These are phyloP conservation scores for Sordariomycetes sp. DNA, from an alignment of 2,329 filamentous ascomycete species.

Conservation along the genomic window DNA sequence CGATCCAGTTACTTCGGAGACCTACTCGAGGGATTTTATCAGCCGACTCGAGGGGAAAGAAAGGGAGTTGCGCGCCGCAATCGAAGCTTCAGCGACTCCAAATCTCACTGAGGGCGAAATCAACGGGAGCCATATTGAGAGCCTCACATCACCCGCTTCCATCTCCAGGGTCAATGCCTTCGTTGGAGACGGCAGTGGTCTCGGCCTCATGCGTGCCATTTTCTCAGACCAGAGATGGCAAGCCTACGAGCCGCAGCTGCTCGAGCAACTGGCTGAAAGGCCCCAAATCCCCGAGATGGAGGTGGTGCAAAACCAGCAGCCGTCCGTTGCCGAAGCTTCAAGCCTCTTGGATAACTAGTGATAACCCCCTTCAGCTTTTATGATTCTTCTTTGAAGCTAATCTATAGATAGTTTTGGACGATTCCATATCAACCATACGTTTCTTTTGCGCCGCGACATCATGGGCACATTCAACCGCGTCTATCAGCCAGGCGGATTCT, in stretches of 20 bases:
- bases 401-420: slow-evolving; percentile 1
- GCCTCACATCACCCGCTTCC: slow-evolving; percentile 3
- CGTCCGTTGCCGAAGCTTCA: slow-evolving; percentile 4
- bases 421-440: slow-evolving; percentile 5
- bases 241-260: slow-evolving; percentile 7
- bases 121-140: not conserved
- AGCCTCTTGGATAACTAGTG: slow-evolving; percentile 4
- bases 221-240: slow-evolving; percentile 8
- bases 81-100: not conserved
- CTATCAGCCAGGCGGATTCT: slow-evolving; percentile 2
- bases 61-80: slow-evolving; percentile 6
- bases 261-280: slow-evolving; percentile 7
- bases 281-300: slow-evolving; percentile 6
- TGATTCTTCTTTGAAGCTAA: not conserved
- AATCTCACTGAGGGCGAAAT: too few relatives aligned
- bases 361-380: not conserved
- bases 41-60: slow-evolving; percentile 7
- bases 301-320: slow-evolving; percentile 5
- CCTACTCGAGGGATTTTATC: slow-evolving; percentile 8
- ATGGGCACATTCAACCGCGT: slow-evolving; percentile 2
- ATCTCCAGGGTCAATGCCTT: slow-evolving; percentile 5
- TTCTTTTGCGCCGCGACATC: slow-evolving; percentile 3
- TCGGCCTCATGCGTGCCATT: slow-evolving; percentile 7
- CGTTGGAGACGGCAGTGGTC: slow-evolving; percentile 8
- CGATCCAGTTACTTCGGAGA: slow-evolving; percentile 8